Evolutionary conservation across 2,329 filamentous ascomycete species (phyloP), one percentile per base, ranked within the genome.

Genomic region (Parascedosporium putredinis): DNA sequence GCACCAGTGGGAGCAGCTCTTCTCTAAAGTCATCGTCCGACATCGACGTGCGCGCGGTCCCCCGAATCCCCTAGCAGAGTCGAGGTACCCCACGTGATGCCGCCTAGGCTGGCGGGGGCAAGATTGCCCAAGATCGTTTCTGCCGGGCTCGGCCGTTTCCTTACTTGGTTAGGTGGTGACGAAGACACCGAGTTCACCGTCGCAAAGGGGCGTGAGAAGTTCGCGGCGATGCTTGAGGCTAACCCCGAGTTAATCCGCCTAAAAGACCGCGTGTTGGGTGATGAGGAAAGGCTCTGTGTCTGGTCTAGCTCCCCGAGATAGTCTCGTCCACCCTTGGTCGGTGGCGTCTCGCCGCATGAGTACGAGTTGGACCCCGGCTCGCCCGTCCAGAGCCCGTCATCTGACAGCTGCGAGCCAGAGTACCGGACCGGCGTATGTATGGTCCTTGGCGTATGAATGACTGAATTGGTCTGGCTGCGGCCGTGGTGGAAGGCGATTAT

Each of bases 341-440:
- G 79, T 2, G 79, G 79, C 2, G 79, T 83, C 53, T 83, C 78
- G 24, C 78, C 78, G 52, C 73, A 78, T 0, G 79, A 82, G 56
- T 77, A 80, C 1, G 79, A 81, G 52, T 75, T 74, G 1, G 74
- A 76, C 6, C 67, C 72, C 10, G 73, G 69, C 48, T 82, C 78
- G 40, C 72, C 74, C 22, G 64, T 64, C 72, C 75, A 79, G 2
- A 67, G 55, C 0, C 67, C 64, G 23, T 78, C 76, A 1, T 80
- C 78, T 1, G 78, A 79, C n/a, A 70, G 72, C 40, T 76, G 71
- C 2, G 79, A 78, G 36, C 74, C 74, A 38, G 74, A 72, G 46
- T 77, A 71, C 24, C 74, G 65, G 23, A 75, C 61, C 2, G 79
- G 76, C 6, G 78, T 79, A 51, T 77, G 73, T 16, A 73, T 63